Percentiles rank a stretch among this genome's conserved stretches.
Conservation (phyloP, 257 asterid genomes). For the Solanum ossicruentum region DNA sequence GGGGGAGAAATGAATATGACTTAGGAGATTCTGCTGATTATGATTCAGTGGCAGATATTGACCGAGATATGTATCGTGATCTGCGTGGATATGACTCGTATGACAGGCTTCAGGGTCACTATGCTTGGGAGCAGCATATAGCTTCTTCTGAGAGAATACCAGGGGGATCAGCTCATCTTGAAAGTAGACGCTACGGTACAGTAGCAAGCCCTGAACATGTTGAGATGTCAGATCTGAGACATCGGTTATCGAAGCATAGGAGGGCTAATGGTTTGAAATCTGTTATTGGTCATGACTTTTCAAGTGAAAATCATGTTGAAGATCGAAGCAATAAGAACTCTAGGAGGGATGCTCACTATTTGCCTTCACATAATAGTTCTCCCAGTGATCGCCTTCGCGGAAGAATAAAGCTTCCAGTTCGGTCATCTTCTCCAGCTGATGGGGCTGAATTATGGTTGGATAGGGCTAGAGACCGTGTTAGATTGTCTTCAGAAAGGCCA, state of each 20-base stretch:
- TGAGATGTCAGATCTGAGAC: constrained; percentile 56
- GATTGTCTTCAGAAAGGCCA: constrained; percentile 31
- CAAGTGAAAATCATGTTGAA: constrained; percentile 30
- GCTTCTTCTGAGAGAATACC: constrained; percentile 40
- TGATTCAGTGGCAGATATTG: constrained; percentile 21
- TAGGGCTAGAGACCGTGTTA: constrained; percentile 28
- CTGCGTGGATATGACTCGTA: constrained; percentile 36
- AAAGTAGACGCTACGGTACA: constrained; percentile 30
- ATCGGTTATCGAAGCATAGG: constrained; percentile 46
- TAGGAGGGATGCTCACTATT: constrained; percentile 24
- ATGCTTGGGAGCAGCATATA: constrained; percentile 47
- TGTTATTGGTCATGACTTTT: constrained; percentile 47
- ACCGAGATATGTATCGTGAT: constrained; percentile 38
- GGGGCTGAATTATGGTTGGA: constrained; percentile 9
- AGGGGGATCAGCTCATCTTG: constrained; percentile 26
- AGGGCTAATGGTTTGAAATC: constrained; percentile 70
- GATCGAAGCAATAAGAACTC: constrained; percentile 27
- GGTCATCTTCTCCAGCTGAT: constrained; percentile 34
- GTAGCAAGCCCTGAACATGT: constrained; percentile 29
- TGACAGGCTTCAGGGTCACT: constrained; percentile 13
- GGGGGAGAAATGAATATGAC: constrained; percentile 32
- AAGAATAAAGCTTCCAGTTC: constrained; percentile 51
- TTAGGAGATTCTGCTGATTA: constrained; percentile 37
- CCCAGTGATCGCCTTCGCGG: constrained; percentile 63
- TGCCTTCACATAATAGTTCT: constrained; percentile 25